Evolutionary conservation across 805 yeast species (phyloP).

Genomic region (Metschnikowia sp.): DNA sequence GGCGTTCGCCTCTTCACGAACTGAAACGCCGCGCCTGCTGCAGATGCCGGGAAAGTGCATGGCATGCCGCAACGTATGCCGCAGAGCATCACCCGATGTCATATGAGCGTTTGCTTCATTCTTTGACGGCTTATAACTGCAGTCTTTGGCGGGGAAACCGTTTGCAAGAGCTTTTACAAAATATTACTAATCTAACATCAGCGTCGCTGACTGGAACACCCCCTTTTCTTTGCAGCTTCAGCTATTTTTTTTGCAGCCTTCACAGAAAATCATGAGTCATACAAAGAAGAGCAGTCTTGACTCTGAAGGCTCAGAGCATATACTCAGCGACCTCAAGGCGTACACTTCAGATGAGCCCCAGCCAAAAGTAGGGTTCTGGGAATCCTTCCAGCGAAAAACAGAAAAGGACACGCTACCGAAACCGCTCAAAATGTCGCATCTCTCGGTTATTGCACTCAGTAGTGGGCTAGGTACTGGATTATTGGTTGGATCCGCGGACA

Average conservation of each 20-base stretch:
- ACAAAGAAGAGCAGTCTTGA: not conserved
- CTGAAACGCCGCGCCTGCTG: no score
- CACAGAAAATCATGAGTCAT: not conserved
- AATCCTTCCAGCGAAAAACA: slow-evolving; percentile 15
- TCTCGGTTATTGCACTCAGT: slow-evolving; percentile 31
- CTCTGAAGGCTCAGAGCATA: slow-evolving; percentile 3
- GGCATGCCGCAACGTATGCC: no score
- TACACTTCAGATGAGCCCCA: slow-evolving; percentile 5
- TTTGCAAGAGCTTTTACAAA: no score
- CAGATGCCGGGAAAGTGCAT: no score
- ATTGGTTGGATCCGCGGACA: slow-evolving; percentile 36
- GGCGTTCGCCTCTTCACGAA: no score
- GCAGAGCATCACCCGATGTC: no score
- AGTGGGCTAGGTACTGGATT: slow-evolving; percentile 43
- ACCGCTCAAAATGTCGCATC: slow-evolving; percentile 24
- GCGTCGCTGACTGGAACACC: no score
- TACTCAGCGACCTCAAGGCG: slow-evolving; percentile 11
- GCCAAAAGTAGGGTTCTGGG: slow-evolving; percentile 7
- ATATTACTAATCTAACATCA: no score
- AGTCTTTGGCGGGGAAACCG: no score
- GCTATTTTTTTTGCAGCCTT: not conserved
- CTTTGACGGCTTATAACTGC: no score
- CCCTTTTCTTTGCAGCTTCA: no score
- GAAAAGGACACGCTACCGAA: slow-evolving; percentile 11
- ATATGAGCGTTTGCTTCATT: no score